Evolutionary conservation across 202 grass and related monocot genomes (phyloP), one percentile per base, ranked within the genome.

Genomic region (Schoenoplectus triqueter): DNA sequence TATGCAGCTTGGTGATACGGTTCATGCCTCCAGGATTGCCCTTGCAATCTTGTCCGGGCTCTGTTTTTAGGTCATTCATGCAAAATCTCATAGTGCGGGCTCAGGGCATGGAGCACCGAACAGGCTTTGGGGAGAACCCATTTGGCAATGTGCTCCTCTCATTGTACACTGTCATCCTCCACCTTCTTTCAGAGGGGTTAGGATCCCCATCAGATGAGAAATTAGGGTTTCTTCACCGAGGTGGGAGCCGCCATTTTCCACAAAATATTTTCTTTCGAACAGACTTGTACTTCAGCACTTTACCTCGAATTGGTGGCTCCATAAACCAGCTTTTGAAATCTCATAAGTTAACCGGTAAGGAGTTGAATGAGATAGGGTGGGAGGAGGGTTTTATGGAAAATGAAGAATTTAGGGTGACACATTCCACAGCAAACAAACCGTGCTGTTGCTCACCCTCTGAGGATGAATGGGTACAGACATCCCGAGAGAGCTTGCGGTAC

Each of bases 141-240:
- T 90, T 67, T 86, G 88, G 88, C 56, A 91, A 86, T 15, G 82
- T 91, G 41, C 86, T 93, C 83, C 84, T 93, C 78, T 96, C 94
- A 50, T 82, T 96, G 81, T 96, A 93, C 50, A 93, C 89, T 68
- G 94, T 91, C 69, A 93, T 93, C 67, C 86, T 96, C 8, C 89
- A 93, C 86, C 84, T 96, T 82, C 47, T 96, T 64, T 96, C 91
- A 54, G 94, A 96, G 91, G 94, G 94, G 59, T 87, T 90, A 87
- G 80, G 81, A 64, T 89, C 84, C 74, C 69, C 82, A 15, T 89
- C 87, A 85, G 87, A 89, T 91, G 84, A 69, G 45, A 93, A 96
- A 68, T 79, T 68, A 78, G 89, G 94, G 80, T 96, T 96, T 88
- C 91, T 96, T 86, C 94, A 96, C 75, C 90, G 90, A 83, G 81